Conservation (phyloP, 2,329 filamentous ascomycete species). For the Zasmidium citrigriseum region DNA sequence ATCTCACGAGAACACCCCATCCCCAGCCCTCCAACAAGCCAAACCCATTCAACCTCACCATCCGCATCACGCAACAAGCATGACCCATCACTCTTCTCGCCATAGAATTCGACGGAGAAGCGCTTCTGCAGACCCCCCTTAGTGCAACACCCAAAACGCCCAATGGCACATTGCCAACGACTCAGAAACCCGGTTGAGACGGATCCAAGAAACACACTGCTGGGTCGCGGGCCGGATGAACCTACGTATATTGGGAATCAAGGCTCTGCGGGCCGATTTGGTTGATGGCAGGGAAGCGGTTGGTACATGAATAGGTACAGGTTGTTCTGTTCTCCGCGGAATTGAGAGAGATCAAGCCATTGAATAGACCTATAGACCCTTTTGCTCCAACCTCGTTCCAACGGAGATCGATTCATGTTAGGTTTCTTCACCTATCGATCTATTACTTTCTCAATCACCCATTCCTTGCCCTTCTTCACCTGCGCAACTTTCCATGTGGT, state of each 20-base stretch:
- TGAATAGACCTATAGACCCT: background rate
- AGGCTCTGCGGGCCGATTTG: background rate
- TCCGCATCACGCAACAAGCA: background rate
- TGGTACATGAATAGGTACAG: background rate
- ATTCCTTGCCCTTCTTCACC: constrained; percentile 70
- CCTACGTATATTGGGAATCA: background rate
- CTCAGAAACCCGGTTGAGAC: background rate
- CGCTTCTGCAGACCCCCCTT: background rate
- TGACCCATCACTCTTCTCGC: background rate
- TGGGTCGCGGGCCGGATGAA: constrained; percentile 1
- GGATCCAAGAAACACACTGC: background rate
- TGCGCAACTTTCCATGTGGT: constrained; percentile 84
- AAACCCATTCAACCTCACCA: too few relatives aligned
- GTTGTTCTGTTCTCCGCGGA: background rate
- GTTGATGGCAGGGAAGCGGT: background rate
- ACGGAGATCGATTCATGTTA: background rate
- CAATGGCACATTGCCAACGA: background rate
- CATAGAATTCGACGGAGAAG: constrained; percentile 2
- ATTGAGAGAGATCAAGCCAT: background rate
- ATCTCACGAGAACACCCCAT: too few relatives aligned
- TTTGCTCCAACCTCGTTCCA: background rate
- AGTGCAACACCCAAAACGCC: background rate
- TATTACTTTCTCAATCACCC: constrained; percentile 66
- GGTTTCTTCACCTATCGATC: constrained; percentile 15
- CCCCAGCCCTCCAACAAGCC: too few relatives aligned